phyloP scores from a whole-genome alignment of 495 filamentous ascomycete genomes.

The Penicillium lagena region DNA sequence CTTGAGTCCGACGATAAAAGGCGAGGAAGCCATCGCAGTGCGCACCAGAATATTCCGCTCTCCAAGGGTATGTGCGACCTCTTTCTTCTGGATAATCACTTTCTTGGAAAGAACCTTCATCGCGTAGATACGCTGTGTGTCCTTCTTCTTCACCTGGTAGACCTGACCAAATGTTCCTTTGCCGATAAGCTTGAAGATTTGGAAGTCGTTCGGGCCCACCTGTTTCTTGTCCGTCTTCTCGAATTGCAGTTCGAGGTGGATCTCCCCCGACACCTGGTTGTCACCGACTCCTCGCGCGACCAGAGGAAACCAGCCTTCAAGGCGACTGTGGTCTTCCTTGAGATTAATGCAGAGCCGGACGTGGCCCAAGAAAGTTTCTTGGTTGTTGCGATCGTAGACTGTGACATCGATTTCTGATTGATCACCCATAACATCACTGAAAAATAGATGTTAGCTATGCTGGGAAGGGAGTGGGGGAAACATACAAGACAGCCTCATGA shows the following conservation, averaged over 20 bases:
- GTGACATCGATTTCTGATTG: slow-evolving; percentile 90
- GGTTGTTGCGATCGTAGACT: slow-evolving; percentile 79
- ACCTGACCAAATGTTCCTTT: slow-evolving; percentile 99
- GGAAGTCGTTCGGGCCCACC: slow-evolving; percentile 94
- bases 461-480: slow-evolving; percentile 7
- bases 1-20: slow-evolving; percentile 96
- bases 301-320: slow-evolving; percentile 83
- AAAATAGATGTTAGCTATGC: slow-evolving; percentile 9
- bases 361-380: slow-evolving; percentile 89
- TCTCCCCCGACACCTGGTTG: slow-evolving; percentile 79
- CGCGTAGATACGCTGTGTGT: slow-evolving; percentile 91
- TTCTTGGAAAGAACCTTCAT: slow-evolving; percentile 99
- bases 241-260: slow-evolving; percentile 78
- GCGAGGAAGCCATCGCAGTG: slow-evolving; percentile 90
- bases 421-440: slow-evolving; percentile 90
- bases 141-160: slow-evolving; percentile 97
- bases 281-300: slow-evolving; percentile 59
- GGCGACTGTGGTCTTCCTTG: slow-evolving; percentile 57
- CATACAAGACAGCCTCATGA: slow-evolving; percentile 92
- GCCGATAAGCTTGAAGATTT: slow-evolving; percentile 91
- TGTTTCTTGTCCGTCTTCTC: slow-evolving; percentile 88
- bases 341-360: slow-evolving; percentile 68
- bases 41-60: slow-evolving; percentile 96
- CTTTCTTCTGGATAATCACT: slow-evolving; percentile 99
- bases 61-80: slow-evolving; percentile 92